Evolutionary conservation across 345 rosid genomes (phyloP), one percentile per base, ranked within the genome.

Genomic region (Aquilaria sinensis): DNA sequence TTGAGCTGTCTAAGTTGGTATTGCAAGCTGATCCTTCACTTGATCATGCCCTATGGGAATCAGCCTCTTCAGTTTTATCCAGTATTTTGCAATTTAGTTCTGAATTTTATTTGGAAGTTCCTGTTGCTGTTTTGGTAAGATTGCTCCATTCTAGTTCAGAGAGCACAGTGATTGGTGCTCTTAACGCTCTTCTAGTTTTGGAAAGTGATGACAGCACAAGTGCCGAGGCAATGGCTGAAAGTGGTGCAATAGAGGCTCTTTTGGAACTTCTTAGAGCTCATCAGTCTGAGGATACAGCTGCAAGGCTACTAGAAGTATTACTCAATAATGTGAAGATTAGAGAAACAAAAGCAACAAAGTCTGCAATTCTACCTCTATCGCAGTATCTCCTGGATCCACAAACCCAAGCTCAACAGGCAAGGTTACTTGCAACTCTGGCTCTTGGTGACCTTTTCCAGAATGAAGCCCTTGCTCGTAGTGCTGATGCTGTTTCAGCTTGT

Each of bases 181-280:
- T 95, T 67, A 91, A 95, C 78, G 86, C 99, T 64, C 98, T 91
- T 79, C 81, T 95, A 67, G 97, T 95, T 64, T 75, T 95, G 76
- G 99, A 91, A 84, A 91, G 96, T 57, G 96, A 91, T 48, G 98
- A 95, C 60, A 94, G 90, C 62, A 84, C 96, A 52, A 91, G 98
- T 67, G 99, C 98, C 1, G 98, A 87, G 77, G 94, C 99, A 49
- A 91, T 95, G 99, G 97, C 99, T 56, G 98, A 87, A 76, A 89
- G 97, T 66, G 99, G 98, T 62, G 97, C 99, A 56, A 80, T 95
- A 69, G 98, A 91, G 83, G 98, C 96, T 75, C 89, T 95, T 55
- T 77, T 95, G 78, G 99, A 89, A 80, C 96, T 95, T 72, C 81
- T 95, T 43, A 85, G 99, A 68, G 60, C 87, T 75, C 99, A 95